These are phyloP conservation scores for Cinnamomum micranthum DNA, from an alignment of 164 flowering plant genomes.

Conservation along the genomic window DNA sequence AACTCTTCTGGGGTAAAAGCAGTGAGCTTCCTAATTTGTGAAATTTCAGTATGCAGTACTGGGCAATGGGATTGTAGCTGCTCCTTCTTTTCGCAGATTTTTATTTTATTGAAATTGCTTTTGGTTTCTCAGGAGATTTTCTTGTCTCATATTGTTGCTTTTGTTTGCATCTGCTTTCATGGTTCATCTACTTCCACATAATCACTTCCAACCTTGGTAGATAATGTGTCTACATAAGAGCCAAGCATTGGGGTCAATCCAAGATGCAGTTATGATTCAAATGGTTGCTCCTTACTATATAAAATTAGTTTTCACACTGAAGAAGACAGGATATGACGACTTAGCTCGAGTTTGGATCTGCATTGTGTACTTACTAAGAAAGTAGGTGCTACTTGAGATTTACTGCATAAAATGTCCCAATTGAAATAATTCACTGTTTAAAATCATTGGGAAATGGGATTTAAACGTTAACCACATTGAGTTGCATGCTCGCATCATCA, in stretches of 20 bases:
- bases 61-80: background rate
- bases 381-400: too few species aligned
- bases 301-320: background rate
- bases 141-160: background rate
- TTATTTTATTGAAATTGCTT: background rate
- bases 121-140: background rate
- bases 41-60: background rate
- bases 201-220: background rate
- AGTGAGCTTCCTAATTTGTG: background rate
- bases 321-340: too few species aligned
- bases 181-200: background rate
- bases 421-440: too few species aligned
- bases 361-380: too few species aligned
- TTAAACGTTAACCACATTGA: too few species aligned
- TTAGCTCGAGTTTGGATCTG: too few species aligned
- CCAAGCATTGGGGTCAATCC: background rate
- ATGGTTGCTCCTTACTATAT: background rate
- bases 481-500: too few species aligned
- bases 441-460: too few species aligned
- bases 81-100: background rate
- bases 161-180: background rate
- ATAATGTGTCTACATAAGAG: background rate
- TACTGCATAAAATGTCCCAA: too few species aligned
- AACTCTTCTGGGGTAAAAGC: background rate
- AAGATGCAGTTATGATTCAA: background rate